Percentiles rank a stretch among this genome's conserved stretches.
These are phyloP conservation scores for Seiridium unicorne DNA, from an alignment of 2,329 filamentous ascomycete genomes.

Conservation along the genomic window DNA sequence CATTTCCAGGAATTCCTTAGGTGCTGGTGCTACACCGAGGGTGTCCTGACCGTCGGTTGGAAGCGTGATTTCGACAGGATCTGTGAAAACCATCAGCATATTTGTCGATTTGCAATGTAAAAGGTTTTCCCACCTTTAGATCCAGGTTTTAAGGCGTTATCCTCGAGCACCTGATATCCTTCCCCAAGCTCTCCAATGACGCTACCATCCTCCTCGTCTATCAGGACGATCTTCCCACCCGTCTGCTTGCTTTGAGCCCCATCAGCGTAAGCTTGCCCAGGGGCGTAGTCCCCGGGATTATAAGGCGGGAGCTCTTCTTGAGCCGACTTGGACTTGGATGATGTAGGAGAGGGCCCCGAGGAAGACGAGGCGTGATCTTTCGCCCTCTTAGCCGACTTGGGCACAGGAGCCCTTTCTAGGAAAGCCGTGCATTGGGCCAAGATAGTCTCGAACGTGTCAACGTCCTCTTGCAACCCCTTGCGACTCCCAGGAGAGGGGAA, in stretches of 20 bases:
- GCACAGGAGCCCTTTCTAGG: slow-evolving; percentile 76
- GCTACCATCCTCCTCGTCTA: slow-evolving; percentile 95
- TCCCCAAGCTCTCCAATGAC: slow-evolving; percentile 90
- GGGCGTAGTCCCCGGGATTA: slow-evolving; percentile 77
- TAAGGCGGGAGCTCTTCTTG: slow-evolving; percentile 60
- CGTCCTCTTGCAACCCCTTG: slow-evolving; percentile 79
- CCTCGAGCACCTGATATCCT: slow-evolving; percentile 77
- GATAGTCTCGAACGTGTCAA: slow-evolving; percentile 97
- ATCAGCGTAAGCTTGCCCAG: slow-evolving; percentile 74
- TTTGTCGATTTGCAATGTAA: not conserved
- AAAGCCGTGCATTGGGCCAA: slow-evolving; percentile 97
- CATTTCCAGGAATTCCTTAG: slow-evolving; percentile 71
- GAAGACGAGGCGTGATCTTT: slow-evolving; percentile 25
- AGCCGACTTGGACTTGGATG: slow-evolving; percentile 38
- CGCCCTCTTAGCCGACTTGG: slow-evolving; percentile 34
- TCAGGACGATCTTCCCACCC: slow-evolving; percentile 79
- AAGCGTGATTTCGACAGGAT: slow-evolving; percentile 77
- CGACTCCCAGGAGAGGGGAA: slow-evolving; percentile 75
- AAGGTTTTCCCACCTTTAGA: slow-evolving; percentile 70
- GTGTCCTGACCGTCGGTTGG: slow-evolving; percentile 64
- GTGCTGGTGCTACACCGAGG: slow-evolving; percentile 64
- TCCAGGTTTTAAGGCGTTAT: slow-evolving; percentile 73
- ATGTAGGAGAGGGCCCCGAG: slow-evolving; percentile 22
- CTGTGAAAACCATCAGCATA: slow-evolving; percentile 33
- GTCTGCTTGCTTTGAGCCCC: slow-evolving; percentile 58